Conservation (phyloP, 2,329 filamentous ascomycete genomes). For the Dactylellina leptospora region DNA sequence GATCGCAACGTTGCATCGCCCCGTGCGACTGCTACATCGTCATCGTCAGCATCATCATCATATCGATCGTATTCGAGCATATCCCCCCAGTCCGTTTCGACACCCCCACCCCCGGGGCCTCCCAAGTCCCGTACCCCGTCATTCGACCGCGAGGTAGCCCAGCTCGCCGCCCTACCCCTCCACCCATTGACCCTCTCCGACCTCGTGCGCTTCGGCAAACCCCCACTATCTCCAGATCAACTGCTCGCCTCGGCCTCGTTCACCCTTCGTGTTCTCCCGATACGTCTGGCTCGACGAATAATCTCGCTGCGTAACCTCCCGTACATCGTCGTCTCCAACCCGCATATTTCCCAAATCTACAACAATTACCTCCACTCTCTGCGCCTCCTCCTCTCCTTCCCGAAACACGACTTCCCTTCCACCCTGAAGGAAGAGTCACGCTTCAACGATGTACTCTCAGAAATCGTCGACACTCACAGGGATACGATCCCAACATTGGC, state of each 20-base stretch:
- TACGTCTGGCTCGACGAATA: slow-evolving; percentile 91
- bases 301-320: slow-evolving; percentile 91
- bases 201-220: slow-evolving; percentile 75
- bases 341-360: slow-evolving; percentile 92
- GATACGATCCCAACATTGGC: slow-evolving; percentile 95
- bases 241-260: slow-evolving; percentile 94
- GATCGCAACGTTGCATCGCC: slow-evolving; percentile 43
- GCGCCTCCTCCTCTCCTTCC: slow-evolving; percentile 86
- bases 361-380: slow-evolving; percentile 95
- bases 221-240: slow-evolving; percentile 58
- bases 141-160: slow-evolving; percentile 70
- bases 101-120: slow-evolving; percentile 18
- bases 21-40: slow-evolving; percentile 33
- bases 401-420: slow-evolving; percentile 73
- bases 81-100: slow-evolving; percentile 21
- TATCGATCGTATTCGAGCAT: slow-evolving; percentile 17
- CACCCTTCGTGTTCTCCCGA: slow-evolving; percentile 88
- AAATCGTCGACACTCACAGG: slow-evolving; percentile 91
- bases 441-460: slow-evolving; percentile 91
- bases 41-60: slow-evolving; percentile 13
- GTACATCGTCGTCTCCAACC: slow-evolving; percentile 98
- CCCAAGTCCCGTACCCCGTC: slow-evolving; percentile 48
- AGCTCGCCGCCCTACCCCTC: slow-evolving; percentile 78
- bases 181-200: slow-evolving; percentile 86
- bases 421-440: slow-evolving; percentile 85